Evolutionary conservation across 768 basidiomycete genomes (phyloP).

Genomic region (Strobilomyces dryophilus): DNA sequence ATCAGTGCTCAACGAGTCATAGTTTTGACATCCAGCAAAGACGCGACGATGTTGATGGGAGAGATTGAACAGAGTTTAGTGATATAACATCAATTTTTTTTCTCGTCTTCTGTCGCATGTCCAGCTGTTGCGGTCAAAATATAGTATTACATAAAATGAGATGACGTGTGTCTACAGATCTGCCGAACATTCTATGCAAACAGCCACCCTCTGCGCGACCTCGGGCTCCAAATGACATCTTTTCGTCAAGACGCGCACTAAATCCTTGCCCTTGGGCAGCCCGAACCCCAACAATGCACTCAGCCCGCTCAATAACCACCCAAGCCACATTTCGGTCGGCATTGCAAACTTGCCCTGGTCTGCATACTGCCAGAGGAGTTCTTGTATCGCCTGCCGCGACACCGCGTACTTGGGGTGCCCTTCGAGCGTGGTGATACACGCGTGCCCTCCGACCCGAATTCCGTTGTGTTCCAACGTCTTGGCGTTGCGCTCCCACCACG

Average conservation of each 20-base stretch:
- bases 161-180: constrained; percentile 4
- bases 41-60: constrained; percentile 87
- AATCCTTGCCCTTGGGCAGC: constrained; percentile 18
- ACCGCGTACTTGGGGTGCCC: constrained; percentile 18
- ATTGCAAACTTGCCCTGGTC: constrained; percentile 25
- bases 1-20: constrained; percentile 2
- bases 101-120: no score
- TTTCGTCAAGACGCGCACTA: constrained; percentile 21
- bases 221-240: constrained; percentile 22
- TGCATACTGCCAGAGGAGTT: constrained; percentile 18
- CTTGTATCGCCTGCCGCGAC: constrained; percentile 19
- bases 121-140: background rate
- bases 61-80: constrained; percentile 72
- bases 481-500: constrained; percentile 30
- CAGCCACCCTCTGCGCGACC: constrained; percentile 22
- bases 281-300: constrained; percentile 12
- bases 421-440: constrained; percentile 26
- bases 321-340: constrained; percentile 22
- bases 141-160: constrained; percentile 4
- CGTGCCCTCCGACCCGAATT: constrained; percentile 23
- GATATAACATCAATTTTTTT: constrained; percentile 30
- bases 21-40: constrained; percentile 93
- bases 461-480: constrained; percentile 14
- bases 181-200: constrained; percentile 16
- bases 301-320: constrained; percentile 16